Evolutionary conservation across 257 asterid species (phyloP), one percentile per base, ranked within the genome.

Genomic region (Dorcoceras hygrometricum): DNA sequence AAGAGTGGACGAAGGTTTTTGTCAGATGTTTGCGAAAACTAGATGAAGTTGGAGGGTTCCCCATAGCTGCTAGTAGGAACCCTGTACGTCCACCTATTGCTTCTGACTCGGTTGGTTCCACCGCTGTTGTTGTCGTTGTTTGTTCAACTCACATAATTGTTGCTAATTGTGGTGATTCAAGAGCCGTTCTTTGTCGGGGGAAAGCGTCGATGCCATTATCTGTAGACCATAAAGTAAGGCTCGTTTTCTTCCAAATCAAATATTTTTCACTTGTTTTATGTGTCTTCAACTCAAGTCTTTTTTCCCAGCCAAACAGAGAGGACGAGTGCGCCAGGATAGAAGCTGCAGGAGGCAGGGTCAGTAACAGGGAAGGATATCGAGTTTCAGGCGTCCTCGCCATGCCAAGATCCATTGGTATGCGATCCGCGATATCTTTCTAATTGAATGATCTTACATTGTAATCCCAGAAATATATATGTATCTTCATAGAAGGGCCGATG

Each of bases 281-380:
- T 7, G 24, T 26, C 8, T 32, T 12, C 9, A 31, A 1, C 9
- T 29, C 16, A 34, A 20, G 14, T 29, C 16, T 18, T 2, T 16
- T 65, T 68, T 50, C 63, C 5, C 75, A 79, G 87, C 87, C 87
- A 12, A 77, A 77, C 57, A 67, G 87, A 67, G 87, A 79, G 58
- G 87, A 82, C 7, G 87, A 82, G 48, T 77, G 76, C 29, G 78
- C 67, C 8, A 74, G 85, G 77, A 79, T 82, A 69, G 87, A 82
- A 64, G 79, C 76, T 67, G 74, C 81, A 2, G 87, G 81, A 28
- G 85, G 81, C 27, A 79, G 73, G 76, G 83, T 82, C 74, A 79
- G 77, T 28, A 75, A 79, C 19, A 77, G 87, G 87, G 84, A 75
- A 11, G 85, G 85, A 57, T 71, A 70, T 54, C 83, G 84, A 1